These are phyloP conservation scores for Neurospora sp. DNA, from an alignment of 495 filamentous ascomycete genomes.

Conservation along the genomic window DNA sequence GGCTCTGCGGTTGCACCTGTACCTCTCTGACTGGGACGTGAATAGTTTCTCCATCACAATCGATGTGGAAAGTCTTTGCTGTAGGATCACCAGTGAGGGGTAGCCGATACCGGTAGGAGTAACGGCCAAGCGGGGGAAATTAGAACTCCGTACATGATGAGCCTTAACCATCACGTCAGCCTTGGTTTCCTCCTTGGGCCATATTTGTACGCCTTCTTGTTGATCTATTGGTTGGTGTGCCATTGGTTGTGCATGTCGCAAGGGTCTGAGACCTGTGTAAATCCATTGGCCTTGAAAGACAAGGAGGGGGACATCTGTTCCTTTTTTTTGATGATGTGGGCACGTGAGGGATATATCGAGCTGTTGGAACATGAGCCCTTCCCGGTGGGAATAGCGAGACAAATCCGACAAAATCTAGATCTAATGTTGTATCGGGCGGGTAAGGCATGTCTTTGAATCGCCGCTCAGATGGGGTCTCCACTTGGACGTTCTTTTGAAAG, in stretches of 20 bases:
- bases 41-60: not conserved
- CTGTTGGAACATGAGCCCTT: not conserved
- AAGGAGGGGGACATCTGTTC: not conserved
- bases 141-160: not conserved
- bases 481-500: not conserved
- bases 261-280: slow-evolving; percentile 4
- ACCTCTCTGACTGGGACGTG: not conserved
- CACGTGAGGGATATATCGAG: not conserved
- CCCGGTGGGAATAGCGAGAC: not conserved
- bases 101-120: not conserved
- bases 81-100: not conserved
- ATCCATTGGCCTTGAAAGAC: not conserved
- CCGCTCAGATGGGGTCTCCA: not conserved
- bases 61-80: not conserved
- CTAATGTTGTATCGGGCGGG: not conserved
- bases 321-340: not conserved
- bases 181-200: slow-evolving; percentile 14
- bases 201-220: slow-evolving; percentile 1
- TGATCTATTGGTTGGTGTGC: slow-evolving; percentile 17
- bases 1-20: not conserved
- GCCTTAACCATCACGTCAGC: not conserved
- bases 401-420: not conserved
- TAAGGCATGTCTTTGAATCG: not conserved
- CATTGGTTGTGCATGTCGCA: slow-evolving; percentile 12
- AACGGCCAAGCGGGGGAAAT: not conserved